Evolutionary conservation across 148 eudicot species (phyloP), one percentile per base, ranked within the genome.

Genomic region (Rheum nobile): DNA sequence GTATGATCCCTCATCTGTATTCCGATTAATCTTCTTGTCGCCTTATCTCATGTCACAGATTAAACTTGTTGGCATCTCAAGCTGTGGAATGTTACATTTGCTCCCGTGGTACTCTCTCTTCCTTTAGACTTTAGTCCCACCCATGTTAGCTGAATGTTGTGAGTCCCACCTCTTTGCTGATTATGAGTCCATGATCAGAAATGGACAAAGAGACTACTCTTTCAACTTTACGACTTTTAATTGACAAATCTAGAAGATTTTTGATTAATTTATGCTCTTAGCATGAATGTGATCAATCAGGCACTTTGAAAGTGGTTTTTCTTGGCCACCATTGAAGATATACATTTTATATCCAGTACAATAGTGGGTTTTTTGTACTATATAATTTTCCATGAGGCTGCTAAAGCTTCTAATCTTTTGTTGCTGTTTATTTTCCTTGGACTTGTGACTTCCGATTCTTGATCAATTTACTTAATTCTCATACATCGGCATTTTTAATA

Each of bases 171-270:
- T 32, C 41, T 16, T 34, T 31, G 70, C 70, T 65, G 70, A 65
- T 65, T 17, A 17, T 34, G 38, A 65, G 39, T 65, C 70, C 70
- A 65, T 65, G 41, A 65, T 65, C 70, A 65, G 22, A 65, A 65
- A 34, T 65, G 70, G 70, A 65, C 70, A 65, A 65, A 17, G 70
- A 65, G 21, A 65, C 70, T 34, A 34, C n/a, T 65, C 39, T 65
- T 65, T 65, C 70, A 65, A 34, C 70, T 17, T 65, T 61, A 61
- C 39, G 70, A 65, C 70, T 65, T 65, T 17, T 34, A 31, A 31
- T 65, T 65, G 70, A 65, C 39, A 19, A 65, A 65, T 65, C 70
- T 34, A 34, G 41, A 31, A 65, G 70, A 32, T 65, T 17, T 17
- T 65, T 12, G 41, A 65, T 65, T 65, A 65, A 31, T 65, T 65